Evolutionary conservation across 2,329 filamentous ascomycete species (phyloP).

Genomic region (Colletotrichum gigasporum): DNA sequence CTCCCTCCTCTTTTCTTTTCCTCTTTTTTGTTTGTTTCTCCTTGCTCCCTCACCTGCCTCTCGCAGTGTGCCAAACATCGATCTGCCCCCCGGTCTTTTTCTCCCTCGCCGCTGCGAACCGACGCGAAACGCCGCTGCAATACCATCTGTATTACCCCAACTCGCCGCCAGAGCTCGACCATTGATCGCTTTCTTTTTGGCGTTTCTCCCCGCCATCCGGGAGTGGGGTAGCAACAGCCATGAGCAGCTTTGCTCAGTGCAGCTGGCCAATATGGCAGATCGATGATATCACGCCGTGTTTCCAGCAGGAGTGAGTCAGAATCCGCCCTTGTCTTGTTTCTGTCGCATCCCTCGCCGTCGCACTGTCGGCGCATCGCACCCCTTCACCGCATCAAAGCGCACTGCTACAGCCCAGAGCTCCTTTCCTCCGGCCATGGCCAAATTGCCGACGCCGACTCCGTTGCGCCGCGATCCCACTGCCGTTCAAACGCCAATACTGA

Average conservation of each 20-base stretch:
- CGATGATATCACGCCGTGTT: constrained; percentile 72
- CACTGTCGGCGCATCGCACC: constrained; percentile 3
- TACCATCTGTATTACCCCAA: constrained; percentile 20
- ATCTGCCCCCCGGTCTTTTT: neutral
- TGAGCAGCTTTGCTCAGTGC: constrained; percentile 62
- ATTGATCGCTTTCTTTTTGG: constrained; percentile 23
- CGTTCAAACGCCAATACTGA: neutral
- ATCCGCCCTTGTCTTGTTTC: neutral
- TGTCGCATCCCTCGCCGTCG: constrained; percentile 1
- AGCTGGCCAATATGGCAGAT: constrained; percentile 68
- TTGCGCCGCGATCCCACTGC: neutral
- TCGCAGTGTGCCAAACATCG: constrained; percentile 1
- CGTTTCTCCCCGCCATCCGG: constrained; percentile 22
- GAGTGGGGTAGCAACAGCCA: constrained; percentile 39
- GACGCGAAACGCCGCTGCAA: constrained; percentile 15
- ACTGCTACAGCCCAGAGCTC: neutral
- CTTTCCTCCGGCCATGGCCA: neutral
- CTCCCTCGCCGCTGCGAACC: constrained; percentile 15
- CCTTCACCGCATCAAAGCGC: constrained; percentile 4
- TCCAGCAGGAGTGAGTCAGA: constrained; percentile 71
- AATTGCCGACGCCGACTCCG: too few relatives aligned
- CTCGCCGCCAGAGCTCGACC: constrained; percentile 9
- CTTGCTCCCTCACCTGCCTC: neutral
- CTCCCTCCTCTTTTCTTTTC: neutral
- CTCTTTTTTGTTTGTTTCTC: neutral